Percentiles rank a stretch among this genome's conserved stretches.
phyloP scores from a whole-genome alignment of 1,284 basidiomycete species.

The Ustilago sp. region DNA sequence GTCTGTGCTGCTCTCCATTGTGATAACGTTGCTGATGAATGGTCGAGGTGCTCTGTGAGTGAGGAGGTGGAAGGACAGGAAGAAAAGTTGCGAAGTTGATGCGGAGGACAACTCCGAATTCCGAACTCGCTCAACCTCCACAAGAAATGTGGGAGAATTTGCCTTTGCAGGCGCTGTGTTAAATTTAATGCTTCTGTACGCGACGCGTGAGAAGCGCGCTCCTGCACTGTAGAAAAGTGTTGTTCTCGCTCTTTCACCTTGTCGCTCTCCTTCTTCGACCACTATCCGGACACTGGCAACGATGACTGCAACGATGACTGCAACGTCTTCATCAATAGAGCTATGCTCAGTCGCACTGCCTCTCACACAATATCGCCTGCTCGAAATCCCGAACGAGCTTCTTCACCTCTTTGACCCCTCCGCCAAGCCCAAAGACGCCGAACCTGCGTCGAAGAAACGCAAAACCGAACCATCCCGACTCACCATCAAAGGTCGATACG shows the following conservation, averaged over 20 bases:
- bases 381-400: conserved; percentile 57
- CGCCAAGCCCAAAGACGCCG: conserved; percentile 14
- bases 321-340: conserved; percentile 31
- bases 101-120: conserved; percentile 11
- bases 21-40: background rate
- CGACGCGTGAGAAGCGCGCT: conserved; percentile 35
- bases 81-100: conserved; percentile 11
- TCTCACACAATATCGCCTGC: conserved; percentile 41
- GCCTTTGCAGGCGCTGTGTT: conserved; percentile 18
- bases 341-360: conserved; percentile 34
- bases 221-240: conserved; percentile 15
- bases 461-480: conserved; percentile 33
- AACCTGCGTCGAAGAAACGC: conserved; percentile 36
- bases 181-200: conserved; percentile 18
- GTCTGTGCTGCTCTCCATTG: conserved; percentile 6
- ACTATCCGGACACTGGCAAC: background rate
- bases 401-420: conserved; percentile 40
- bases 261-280: background rate
- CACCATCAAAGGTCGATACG: conserved; percentile 61
- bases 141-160: conserved; percentile 4
- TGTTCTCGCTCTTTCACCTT: conserved; percentile 23
- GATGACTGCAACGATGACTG: conserved; percentile 12
- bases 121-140: conserved; percentile 25
- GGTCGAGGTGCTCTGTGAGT: background rate
- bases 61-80: background rate